These are phyloP conservation scores for Myochromella boudieri DNA, from an alignment of 768 basidiomycete species.

Conservation along the genomic window DNA sequence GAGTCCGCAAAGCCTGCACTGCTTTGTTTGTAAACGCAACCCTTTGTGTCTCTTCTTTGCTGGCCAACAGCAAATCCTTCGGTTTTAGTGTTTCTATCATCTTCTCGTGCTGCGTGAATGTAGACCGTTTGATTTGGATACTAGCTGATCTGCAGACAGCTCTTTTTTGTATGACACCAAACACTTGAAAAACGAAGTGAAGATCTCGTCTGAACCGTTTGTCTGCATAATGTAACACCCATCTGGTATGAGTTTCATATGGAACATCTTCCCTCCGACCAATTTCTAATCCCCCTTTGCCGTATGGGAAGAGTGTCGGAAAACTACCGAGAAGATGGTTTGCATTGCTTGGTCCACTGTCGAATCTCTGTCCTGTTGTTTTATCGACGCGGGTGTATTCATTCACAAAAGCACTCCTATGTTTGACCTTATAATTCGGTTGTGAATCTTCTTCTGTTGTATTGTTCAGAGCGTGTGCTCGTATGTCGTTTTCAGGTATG, in stretches of 20 bases:
- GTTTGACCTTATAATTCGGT: background rate
- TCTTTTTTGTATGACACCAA: slow-evolving; percentile 26
- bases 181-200: slow-evolving; percentile 27
- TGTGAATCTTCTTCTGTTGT: background rate
- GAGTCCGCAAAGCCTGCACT: slow-evolving; percentile 21
- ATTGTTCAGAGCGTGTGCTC: slow-evolving; percentile 1
- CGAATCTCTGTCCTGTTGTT: background rate
- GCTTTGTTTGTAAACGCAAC: slow-evolving; percentile 23
- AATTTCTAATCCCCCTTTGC: slow-evolving; percentile 13
- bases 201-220: slow-evolving; percentile 26
- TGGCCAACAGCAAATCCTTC: slow-evolving; percentile 29
- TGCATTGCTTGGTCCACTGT: background rate
- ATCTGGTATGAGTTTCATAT: slow-evolving; percentile 20
- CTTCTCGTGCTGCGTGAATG: slow-evolving; percentile 21
- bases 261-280: slow-evolving; percentile 1
- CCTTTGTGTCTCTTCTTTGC: slow-evolving; percentile 29
- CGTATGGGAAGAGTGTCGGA: slow-evolving; percentile 16
- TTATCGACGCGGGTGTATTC: slow-evolving; percentile 4
- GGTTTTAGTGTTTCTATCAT: slow-evolving; percentile 24
- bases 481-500: background rate
- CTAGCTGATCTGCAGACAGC: slow-evolving; percentile 21
- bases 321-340: slow-evolving; percentile 13
- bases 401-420: slow-evolving; percentile 5
- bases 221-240: slow-evolving; percentile 26
- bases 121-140: slow-evolving; percentile 29